Evolutionary conservation across 148 eudicot genomes (phyloP).

Genomic region (Oxyria digyna): DNA sequence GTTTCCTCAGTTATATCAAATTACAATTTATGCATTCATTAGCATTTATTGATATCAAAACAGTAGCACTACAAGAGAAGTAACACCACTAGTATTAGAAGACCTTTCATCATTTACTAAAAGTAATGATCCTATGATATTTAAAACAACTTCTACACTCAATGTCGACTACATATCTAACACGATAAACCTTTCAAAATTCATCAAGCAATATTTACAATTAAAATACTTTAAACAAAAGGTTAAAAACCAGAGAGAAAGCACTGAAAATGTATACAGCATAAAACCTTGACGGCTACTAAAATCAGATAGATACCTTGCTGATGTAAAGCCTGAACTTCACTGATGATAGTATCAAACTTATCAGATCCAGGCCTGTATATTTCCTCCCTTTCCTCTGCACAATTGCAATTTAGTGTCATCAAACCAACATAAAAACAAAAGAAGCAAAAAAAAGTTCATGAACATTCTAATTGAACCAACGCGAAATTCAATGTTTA

Average conservation of each 20-base stretch:
- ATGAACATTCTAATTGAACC: not conserved
- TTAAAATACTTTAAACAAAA: not conserved
- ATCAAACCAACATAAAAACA: not conserved
- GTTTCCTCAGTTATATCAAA: not conserved
- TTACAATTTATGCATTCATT: not conserved
- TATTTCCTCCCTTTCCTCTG: constrained; percentile 59
- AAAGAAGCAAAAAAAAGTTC: not conserved
- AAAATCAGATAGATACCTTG: constrained; percentile 38
- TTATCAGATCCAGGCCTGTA: constrained; percentile 39
- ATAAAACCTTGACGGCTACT: not conserved
- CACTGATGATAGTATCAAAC: constrained; percentile 44
- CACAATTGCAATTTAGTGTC: constrained; percentile 8
- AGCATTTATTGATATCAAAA: not conserved
- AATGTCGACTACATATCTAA: not conserved
- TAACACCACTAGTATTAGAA: not conserved
- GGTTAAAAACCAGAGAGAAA: not conserved
- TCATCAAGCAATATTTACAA: not conserved
- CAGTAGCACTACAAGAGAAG: not conserved
- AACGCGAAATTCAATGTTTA: not conserved
- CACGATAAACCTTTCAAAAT: not conserved
- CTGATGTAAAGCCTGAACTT: constrained; percentile 72
- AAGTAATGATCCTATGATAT: not conserved
- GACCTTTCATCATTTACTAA: not conserved
- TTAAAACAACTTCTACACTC: not conserved
- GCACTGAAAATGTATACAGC: too few species aligned